Evolutionary conservation across 192 early-diverging fungal genomes (phyloP), one percentile per base, ranked within the genome.

Genomic region (Thamnidium elegans): DNA sequence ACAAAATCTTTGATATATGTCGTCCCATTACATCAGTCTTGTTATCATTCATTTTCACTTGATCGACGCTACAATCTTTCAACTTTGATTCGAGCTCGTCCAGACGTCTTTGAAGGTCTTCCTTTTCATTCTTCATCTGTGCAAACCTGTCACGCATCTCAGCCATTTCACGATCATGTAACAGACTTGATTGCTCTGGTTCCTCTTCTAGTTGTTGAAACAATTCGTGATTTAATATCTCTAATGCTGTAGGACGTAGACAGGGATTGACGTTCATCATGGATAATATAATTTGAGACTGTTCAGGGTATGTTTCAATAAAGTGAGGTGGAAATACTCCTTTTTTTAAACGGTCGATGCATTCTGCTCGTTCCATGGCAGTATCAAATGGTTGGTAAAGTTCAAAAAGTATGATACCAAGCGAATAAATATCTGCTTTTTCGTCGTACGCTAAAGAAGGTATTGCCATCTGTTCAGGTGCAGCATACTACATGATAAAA

Each of bases 401-500:
- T 75, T 99, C 97, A 71, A 95, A 97, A 54, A 99, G 89, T 31
- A 99, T 89, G 47, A 99, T 95, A 7, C 97, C 97, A 31, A 96
- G 75, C 7, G 92, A 94, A 75, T 96, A 99, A 21, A 99, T 94
- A 70, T 99, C 97, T 10, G 84, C 84, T 55, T 90, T 92, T 69
- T 90, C 80, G 65, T 84, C 84, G 55, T 92, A 92, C 7, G 69
- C 63, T 11, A 52, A 54, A 45, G 78, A 65, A 14, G 68, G 83
- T 51, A 65, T 71, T 8, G 79, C 77, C 15, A 91, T 67, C 63
- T 92, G 90, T 67, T 92, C 90, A 1, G 90, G 90, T 1, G 90
- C 90, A 11, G 90, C 90, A 60, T 92, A 92, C 82, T 84, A 59
- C n/a, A n/a, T 47, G 1, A 30, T 46, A 43, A 44, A 30, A 46